These are phyloP conservation scores for Scheffersomyces segobiensis DNA, from an alignment of 1,139 yeast species.

Conservation along the genomic window DNA sequence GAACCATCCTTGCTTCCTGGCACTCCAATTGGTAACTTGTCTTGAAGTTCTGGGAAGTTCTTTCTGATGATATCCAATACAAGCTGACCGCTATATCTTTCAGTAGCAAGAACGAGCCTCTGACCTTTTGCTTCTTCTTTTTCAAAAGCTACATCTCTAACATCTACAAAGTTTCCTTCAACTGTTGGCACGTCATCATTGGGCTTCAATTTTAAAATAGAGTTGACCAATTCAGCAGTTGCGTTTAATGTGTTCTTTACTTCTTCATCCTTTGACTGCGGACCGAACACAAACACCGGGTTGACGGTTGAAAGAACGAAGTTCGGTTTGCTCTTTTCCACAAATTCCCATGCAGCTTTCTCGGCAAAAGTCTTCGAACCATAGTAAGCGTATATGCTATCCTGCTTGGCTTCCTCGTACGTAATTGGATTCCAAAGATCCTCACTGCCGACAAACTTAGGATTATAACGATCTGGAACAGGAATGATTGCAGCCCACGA, in stretches of 20 bases:
- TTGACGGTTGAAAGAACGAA: slow-evolving; percentile 25
- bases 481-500: slow-evolving; percentile 40
- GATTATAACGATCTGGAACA: not conserved
- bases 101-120: slow-evolving; percentile 15
- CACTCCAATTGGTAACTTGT: slow-evolving; percentile 27
- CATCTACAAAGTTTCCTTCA: slow-evolving; percentile 15
- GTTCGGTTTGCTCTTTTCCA: slow-evolving; percentile 16
- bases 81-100: slow-evolving; percentile 19
- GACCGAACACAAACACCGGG: slow-evolving; percentile 43
- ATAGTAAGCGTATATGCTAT: slow-evolving; percentile 14
- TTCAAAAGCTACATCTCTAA: slow-evolving; percentile 15
- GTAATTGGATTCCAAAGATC: slow-evolving; percentile 8
- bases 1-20: slow-evolving; percentile 18
- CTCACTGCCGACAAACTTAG: slow-evolving; percentile 2
- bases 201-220: slow-evolving; percentile 17
- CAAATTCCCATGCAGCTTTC: slow-evolving; percentile 34
- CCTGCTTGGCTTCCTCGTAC: not conserved
- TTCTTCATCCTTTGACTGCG: slow-evolving; percentile 31
- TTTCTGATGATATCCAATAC: slow-evolving; percentile 16
- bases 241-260: slow-evolving; percentile 27
- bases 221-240: slow-evolving; percentile 34
- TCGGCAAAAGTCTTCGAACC: slow-evolving; percentile 35
- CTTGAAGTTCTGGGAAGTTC: slow-evolving; percentile 26
- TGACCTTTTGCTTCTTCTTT: slow-evolving; percentile 8
- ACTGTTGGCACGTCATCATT: slow-evolving; percentile 11